Evolutionary conservation across 2,329 filamentous ascomycete genomes (phyloP).

Genomic region (Trichoderma sp.): DNA sequence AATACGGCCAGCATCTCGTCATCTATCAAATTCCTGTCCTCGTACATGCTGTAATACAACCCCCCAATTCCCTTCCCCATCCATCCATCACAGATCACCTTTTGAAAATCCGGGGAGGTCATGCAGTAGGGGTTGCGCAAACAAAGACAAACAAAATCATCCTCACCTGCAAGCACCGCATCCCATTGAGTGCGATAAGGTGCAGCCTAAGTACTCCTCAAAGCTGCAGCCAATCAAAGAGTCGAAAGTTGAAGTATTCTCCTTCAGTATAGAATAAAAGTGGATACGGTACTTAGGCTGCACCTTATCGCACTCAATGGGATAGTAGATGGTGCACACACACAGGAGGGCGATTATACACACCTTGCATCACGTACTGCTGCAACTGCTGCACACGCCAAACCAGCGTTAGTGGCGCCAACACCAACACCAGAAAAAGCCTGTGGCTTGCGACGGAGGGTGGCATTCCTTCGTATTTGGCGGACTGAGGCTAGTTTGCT

Average conservation of each 20-base stretch:
- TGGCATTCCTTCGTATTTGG: constrained; percentile 21
- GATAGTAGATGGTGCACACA: background rate
- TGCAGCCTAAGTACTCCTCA: too few species aligned
- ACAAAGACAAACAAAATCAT: too few species aligned
- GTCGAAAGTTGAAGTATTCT: too few species aligned
- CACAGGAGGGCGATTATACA: background rate
- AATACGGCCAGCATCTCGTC: background rate
- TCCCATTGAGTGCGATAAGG: too few species aligned
- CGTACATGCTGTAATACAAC: background rate
- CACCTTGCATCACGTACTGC: background rate
- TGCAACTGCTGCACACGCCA: too few species aligned
- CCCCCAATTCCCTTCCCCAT: background rate
- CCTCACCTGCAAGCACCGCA: too few species aligned
- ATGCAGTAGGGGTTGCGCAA: background rate
- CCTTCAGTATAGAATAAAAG: too few species aligned
- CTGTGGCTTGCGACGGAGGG: constrained; percentile 11
- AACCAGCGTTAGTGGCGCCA: background rate
- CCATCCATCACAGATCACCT: background rate
- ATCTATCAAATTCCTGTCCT: background rate
- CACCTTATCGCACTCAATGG: too few species aligned
- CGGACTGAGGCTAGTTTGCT: background rate
- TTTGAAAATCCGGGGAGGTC: background rate
- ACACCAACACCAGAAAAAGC: background rate
- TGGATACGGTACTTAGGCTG: too few species aligned
- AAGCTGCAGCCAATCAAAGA: too few species aligned